Evolutionary conservation across 2,329 filamentous ascomycete genomes (phyloP).

Genomic region (Thielaviopsis ethacetica): DNA sequence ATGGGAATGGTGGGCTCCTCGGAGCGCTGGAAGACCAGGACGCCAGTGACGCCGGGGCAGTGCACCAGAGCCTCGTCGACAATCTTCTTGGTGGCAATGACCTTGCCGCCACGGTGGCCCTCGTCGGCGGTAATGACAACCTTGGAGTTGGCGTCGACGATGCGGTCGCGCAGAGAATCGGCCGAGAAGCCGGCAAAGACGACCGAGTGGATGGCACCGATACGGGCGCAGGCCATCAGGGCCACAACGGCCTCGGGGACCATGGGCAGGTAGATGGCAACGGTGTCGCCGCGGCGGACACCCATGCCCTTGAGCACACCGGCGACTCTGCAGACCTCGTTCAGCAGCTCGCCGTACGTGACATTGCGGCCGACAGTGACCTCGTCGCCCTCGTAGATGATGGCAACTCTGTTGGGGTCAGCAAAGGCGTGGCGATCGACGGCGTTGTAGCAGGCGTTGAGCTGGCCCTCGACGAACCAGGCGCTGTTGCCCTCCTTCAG

Average conservation of each 20-base stretch:
- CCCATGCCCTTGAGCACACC: slow-evolving; percentile 89
- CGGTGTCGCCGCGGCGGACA: slow-evolving; percentile 91
- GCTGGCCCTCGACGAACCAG: slow-evolving; percentile 85
- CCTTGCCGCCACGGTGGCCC: slow-evolving; percentile 92
- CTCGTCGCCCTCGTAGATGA: slow-evolving; percentile 98
- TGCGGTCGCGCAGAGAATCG: slow-evolving; percentile 87
- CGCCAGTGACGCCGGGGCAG: slow-evolving; percentile 73
- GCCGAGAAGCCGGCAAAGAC: slow-evolving; percentile 96
- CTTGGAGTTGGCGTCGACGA: slow-evolving; percentile 77
- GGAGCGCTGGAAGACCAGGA: slow-evolving; percentile 88
- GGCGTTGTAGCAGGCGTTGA: slow-evolving; percentile 96
- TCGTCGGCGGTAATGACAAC: slow-evolving; percentile 96
- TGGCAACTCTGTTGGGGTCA: slow-evolving; percentile 81
- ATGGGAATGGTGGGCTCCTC: slow-evolving; percentile 75
- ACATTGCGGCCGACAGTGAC: slow-evolving; percentile 71
- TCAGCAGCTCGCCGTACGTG: slow-evolving; percentile 83
- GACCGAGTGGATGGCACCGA: slow-evolving; percentile 92
- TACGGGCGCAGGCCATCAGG: slow-evolving; percentile 78
- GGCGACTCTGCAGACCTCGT: slow-evolving; percentile 75
- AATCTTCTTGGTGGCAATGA: slow-evolving; percentile 97
- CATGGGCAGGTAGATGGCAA: slow-evolving; percentile 96
- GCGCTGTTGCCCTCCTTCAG: slow-evolving; percentile 68
- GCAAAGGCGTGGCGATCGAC: slow-evolving; percentile 94
- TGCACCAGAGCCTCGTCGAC: slow-evolving; percentile 95
- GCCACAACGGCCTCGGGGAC: slow-evolving; percentile 89